A percentile compares a stretch with the other conserved stretches of the same genome.
phyloP scores from a whole-genome alignment of 1,139 yeast species.

The Hansenula sp. region DNA sequence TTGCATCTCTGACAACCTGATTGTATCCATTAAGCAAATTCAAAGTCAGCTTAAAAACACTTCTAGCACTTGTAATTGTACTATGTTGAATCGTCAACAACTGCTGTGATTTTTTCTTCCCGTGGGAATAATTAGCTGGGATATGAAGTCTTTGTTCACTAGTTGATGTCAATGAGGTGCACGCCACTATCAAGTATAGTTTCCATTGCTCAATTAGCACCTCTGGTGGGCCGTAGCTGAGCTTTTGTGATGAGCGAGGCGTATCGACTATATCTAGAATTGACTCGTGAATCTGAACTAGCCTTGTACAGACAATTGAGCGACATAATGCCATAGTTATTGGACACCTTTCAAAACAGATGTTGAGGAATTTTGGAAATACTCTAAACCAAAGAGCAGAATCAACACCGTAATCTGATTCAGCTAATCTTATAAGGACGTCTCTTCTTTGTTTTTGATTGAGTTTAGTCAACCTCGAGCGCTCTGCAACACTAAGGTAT shows the following conservation, averaged over 20 bases:
- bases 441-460: slow-evolving; percentile 54
- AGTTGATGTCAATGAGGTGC: slow-evolving; percentile 86
- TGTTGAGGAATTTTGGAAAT: slow-evolving; percentile 69
- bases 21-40: slow-evolving; percentile 76
- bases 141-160: slow-evolving; percentile 74
- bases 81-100: slow-evolving; percentile 82
- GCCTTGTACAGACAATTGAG: slow-evolving; percentile 82
- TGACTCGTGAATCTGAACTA: slow-evolving; percentile 86
- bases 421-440: slow-evolving; percentile 69
- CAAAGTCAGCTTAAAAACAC: slow-evolving; percentile 82
- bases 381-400: slow-evolving; percentile 91
- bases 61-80: slow-evolving; percentile 87
- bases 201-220: slow-evolving; percentile 84
- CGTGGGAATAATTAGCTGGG: slow-evolving; percentile 36
- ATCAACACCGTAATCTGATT: slow-evolving; percentile 91
- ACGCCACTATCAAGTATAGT: slow-evolving; percentile 82
- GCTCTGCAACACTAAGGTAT: slow-evolving; percentile 76
- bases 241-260: slow-evolving; percentile 21
- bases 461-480: slow-evolving; percentile 63
- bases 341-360: slow-evolving; percentile 80
- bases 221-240: slow-evolving; percentile 55
- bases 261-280: slow-evolving; percentile 61
- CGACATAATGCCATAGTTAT: slow-evolving; percentile 93
- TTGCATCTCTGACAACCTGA: slow-evolving; percentile 73
- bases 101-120: slow-evolving; percentile 60